Evolutionary conservation across 257 asterid species (phyloP).

Genomic region (Misopates orontium): DNA sequence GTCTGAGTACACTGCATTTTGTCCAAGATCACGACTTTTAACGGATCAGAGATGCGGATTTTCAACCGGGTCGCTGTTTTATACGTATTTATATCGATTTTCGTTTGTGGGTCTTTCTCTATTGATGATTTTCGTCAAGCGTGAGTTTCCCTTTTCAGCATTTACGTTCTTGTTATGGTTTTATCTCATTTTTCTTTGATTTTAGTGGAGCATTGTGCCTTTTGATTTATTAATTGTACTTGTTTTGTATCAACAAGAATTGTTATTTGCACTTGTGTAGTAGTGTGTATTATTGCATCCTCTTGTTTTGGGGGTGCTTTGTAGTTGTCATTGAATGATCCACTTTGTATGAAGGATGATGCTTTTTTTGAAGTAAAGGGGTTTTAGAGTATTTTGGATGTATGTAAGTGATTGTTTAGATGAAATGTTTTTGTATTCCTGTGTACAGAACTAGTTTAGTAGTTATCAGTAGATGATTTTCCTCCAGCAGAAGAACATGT

Average conservation of each 20-base stretch:
- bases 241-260: no score
- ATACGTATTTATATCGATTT: conserved; percentile 42
- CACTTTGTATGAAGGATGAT: no score
- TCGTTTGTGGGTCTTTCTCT: conserved; percentile 47
- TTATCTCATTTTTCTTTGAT: no score
- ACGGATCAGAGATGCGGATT: conserved; percentile 65
- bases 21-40: conserved; percentile 14
- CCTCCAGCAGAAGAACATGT: neutral
- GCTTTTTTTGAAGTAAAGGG: no score
- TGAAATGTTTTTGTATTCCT: neutral
- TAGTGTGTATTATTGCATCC: no score
- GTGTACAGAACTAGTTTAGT: neutral
- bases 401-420: no score
- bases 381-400: no score
- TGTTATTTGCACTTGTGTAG: no score
- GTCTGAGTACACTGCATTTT: conserved; percentile 35
- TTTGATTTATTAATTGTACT: neutral
- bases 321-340: no score
- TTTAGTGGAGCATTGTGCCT: neutral
- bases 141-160: conserved; percentile 49
- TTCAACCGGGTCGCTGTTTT: conserved; percentile 37
- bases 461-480: conserved; percentile 9
- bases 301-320: no score
- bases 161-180: neutral
- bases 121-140: conserved; percentile 72